Base-by-base conservation (phyloP, 306 rosid genomes). In the Dryas drummondii region DNA sequence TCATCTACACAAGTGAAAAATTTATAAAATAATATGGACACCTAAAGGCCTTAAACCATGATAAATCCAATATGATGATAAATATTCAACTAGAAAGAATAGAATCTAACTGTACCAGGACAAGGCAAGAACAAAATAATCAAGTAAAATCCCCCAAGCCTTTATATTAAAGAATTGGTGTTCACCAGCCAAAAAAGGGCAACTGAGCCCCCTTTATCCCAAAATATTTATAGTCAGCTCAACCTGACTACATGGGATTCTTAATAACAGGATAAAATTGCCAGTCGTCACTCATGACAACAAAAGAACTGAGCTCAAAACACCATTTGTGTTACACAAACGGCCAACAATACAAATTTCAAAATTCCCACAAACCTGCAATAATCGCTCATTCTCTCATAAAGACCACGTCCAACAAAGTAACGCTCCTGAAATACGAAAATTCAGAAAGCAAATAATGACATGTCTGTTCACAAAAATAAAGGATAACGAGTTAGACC, bases 351-450 rank as follows among this genome's bases (percentile, higher is more conserved):
- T 41, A 17, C 12, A 55, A 71, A 19, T 42, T 58, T 58, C 56
- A 22, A 76, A 48, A 47, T 63, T 50, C 37, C 61, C 48, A 76
- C 91, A 72, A 13, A 94, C 97, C 98, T 88, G 89, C 89, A 86
- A 82, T 94, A 91, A 80, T 90, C 98, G 77, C 92, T 79, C 83
- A 87, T 87, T 75, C 81, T 82, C 83, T 94, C 98, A 79, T 82
- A 90, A 75, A 94, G 97, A 60, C 98, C 98, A 72, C 98, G 97
- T 27, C 98, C 98, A 66, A 94, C 98, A 73, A 54, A 94, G 78
- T 94, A 94, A 7, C 98, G 87, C 80, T 94, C 98, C 98, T 94
- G 88, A 78, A 83, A 72, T 54, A 81, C 68, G 71, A 51, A 80
- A 76, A 76, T 40, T 44, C 56, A 76, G 79, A 84, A 54, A 53